Evolutionary conservation across 1,284 basidiomycete genomes (phyloP).

Genomic region (Cryptococcus depauperatus): DNA sequence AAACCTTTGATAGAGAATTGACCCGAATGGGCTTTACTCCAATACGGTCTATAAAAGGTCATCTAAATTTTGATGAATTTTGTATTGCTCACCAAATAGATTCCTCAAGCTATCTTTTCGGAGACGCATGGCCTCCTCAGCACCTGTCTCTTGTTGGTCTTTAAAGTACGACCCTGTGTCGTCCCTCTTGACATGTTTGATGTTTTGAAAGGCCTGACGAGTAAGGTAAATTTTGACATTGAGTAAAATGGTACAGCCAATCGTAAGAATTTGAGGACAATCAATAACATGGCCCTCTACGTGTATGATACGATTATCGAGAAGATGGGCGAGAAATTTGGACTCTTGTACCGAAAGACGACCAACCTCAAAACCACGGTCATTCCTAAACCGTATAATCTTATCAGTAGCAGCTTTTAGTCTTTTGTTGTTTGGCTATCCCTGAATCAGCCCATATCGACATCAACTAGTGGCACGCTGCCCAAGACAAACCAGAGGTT

Average conservation of each 20-base stretch:
- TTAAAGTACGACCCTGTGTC: slow-evolving; percentile 38
- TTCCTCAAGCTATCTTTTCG: slow-evolving; percentile 40
- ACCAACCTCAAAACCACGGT: slow-evolving; percentile 42
- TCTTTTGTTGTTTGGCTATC: no score
- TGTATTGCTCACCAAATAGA: slow-evolving; percentile 33
- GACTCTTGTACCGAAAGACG: slow-evolving; percentile 41
- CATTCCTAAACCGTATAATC: slow-evolving; percentile 43
- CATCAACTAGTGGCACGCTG: no score
- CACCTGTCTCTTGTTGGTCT: slow-evolving; percentile 42
- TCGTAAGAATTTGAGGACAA: slow-evolving; percentile 35
- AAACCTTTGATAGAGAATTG: slow-evolving; percentile 41
- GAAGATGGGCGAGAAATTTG: slow-evolving; percentile 38
- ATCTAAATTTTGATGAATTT: neutral
- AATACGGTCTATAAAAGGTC: slow-evolving; percentile 33
- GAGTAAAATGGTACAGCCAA: slow-evolving; percentile 41
- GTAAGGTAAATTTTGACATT: slow-evolving; percentile 41
- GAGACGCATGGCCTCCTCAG: slow-evolving; percentile 42
- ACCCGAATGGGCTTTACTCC: slow-evolving; percentile 40
- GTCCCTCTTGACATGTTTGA: slow-evolving; percentile 27
- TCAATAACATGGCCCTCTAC: slow-evolving; percentile 41
- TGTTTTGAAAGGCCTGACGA: slow-evolving; percentile 35
- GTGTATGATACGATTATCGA: slow-evolving; percentile 41
- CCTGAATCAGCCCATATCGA: no score
- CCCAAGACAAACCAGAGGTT: no score
- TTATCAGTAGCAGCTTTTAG: slow-evolving; percentile 39